Evolutionary conservation across 345 rosid species (phyloP), one percentile per base, ranked within the genome.

Genomic region (Brassica incana): DNA sequence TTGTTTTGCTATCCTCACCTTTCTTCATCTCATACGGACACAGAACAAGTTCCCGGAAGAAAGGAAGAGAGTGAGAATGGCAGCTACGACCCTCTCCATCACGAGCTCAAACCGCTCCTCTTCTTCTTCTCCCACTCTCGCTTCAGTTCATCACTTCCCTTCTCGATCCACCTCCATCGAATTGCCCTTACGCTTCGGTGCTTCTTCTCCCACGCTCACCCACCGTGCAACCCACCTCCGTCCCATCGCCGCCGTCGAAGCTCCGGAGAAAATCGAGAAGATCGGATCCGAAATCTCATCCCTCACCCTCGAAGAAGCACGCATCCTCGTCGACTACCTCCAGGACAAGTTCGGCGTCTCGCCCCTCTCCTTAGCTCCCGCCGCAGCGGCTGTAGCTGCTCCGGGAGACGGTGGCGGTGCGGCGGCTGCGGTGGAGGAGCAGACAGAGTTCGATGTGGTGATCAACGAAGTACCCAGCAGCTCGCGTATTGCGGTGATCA

Each of bases 311-410:
- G 91, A 83, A 63, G 95, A 92, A 81, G 92, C 92, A 11, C 88
- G 90, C 38, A 36, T 73, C 18, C 88, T 92, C 33, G 92, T 92
- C 30, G 96, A 91, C 78, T 87, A 86, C 78, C 96, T 92, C 69
- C 90, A 92, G 83, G 96, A 92, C 29, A 88, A 87, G 82, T 91
- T 92, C 62, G 96, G 96, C 1, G 91, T 92, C 66, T 89, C 96
- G 7, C 90, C 92, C 1, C 88, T 91, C 7, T 87, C 90, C 2
- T 78, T 86, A 32, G 92, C 94, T 50, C 88, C 92, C 0, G 85
- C 88, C 1, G 87, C 80, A 0, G 86, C 76, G 0, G 85, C 60
- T 0, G 88, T 72, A 0, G 85, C 82, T 8, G 87, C 87, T 16
- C 87, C 85, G 0, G 83, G 63, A 0, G 87, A 20, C 1, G 87